phyloP scores from a whole-genome alignment of 176 grass and related monocot species.

The Tillandsia leiboldiana region DNA sequence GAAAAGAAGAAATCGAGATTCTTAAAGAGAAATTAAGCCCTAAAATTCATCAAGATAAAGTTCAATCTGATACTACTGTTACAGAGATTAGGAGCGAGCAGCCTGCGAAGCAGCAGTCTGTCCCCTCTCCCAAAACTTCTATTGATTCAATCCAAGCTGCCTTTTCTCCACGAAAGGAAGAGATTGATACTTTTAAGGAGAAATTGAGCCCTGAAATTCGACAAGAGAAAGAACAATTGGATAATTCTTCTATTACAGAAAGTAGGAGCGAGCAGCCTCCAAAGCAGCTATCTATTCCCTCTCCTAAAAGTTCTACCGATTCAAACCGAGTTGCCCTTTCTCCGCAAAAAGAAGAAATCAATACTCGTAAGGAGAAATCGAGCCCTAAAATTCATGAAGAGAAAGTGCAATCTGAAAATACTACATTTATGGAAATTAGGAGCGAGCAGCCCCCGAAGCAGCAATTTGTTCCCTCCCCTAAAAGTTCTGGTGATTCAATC shows the following conservation, averaged over 20 bases:
- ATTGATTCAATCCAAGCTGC: slow-evolving; percentile 19
- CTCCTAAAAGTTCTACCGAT: neutral
- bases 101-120: slow-evolving; percentile 6
- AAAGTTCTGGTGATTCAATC: slow-evolving; percentile 10
- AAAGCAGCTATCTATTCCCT: slow-evolving; percentile 7
- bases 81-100: neutral
- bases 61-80: slow-evolving; percentile 7
- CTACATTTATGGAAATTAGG: too few relatives aligned
- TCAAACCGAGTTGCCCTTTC: slow-evolving; percentile 22
- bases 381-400: slow-evolving; percentile 13
- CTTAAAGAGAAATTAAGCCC: slow-evolving; percentile 15
- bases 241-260: slow-evolving; percentile 2
- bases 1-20: slow-evolving; percentile 18
- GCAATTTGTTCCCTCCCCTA: neutral
- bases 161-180: slow-evolving; percentile 21
- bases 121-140: neutral
- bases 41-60: slow-evolving; percentile 20
- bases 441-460: too few relatives aligned
- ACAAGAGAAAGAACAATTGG: slow-evolving; percentile 17
- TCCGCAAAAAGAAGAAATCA: slow-evolving; percentile 20
- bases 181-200: slow-evolving; percentile 14
- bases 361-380: slow-evolving; percentile 12
- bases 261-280: neutral
- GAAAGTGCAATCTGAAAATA: neutral
- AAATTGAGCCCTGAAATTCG: slow-evolving; percentile 11